These are phyloP conservation scores for Quercus wislizeni DNA, from an alignment of 306 rosid species.

Conservation along the genomic window DNA sequence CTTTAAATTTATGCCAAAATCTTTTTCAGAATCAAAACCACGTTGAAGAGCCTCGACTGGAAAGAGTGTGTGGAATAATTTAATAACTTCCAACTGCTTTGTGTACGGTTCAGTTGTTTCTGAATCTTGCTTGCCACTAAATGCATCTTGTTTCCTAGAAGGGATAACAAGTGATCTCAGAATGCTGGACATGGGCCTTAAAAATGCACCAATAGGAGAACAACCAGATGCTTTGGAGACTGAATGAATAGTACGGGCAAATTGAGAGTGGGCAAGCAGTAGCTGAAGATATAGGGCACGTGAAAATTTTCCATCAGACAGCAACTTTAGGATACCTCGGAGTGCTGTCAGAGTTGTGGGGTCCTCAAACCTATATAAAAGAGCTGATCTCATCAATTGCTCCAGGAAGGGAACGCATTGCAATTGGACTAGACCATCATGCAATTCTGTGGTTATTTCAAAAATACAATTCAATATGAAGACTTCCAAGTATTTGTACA, in stretches of 20 bases:
- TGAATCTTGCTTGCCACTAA: slow-evolving; percentile 26
- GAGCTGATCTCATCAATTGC: slow-evolving; percentile 62
- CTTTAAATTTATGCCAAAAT: slow-evolving; percentile 50
- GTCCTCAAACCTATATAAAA: slow-evolving; percentile 72
- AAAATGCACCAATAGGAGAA: slow-evolving; percentile 52
- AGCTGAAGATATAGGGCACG: slow-evolving; percentile 60
- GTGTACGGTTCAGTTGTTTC: slow-evolving; percentile 27
- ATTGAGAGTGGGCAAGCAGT: slow-evolving; percentile 83
- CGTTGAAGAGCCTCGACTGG: slow-evolving; percentile 27
- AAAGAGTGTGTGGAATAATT: slow-evolving; percentile 55
- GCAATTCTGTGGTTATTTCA: slow-evolving; percentile 54
- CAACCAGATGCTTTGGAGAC: slow-evolving; percentile 31
- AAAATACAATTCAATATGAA: slow-evolving; percentile 52
- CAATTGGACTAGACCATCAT: slow-evolving; percentile 42
- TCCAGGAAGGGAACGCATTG: slow-evolving; percentile 65
- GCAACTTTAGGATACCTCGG: slow-evolving; percentile 40
- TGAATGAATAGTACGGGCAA: slow-evolving; percentile 62
- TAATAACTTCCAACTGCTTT: slow-evolving; percentile 64
- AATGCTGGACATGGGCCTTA: slow-evolving; percentile 70
- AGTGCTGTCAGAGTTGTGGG: slow-evolving; percentile 60
- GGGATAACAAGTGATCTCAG: slow-evolving; percentile 59
- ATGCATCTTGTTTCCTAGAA: slow-evolving; percentile 33
- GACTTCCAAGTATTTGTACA: slow-evolving; percentile 59
- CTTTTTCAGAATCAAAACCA: slow-evolving; percentile 45
- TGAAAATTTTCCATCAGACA: slow-evolving; percentile 56